Conservation (phyloP, 1,139 yeast species). For the Hansenula anomala region DNA sequence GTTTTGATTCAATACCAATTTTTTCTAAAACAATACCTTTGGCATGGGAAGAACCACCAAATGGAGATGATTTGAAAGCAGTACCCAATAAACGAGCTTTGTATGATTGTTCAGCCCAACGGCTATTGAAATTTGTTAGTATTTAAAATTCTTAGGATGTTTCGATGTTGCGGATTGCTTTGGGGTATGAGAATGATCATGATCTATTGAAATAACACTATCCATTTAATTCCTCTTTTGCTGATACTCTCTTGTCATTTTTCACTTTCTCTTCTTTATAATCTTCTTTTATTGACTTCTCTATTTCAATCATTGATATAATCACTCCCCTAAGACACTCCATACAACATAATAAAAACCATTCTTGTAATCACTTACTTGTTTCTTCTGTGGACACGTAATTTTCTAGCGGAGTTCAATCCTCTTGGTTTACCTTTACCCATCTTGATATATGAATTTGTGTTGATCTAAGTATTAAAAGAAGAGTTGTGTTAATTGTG, state of each 20-base stretch:
- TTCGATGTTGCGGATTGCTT: too few species aligned
- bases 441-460: conserved; percentile 52
- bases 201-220: too few species aligned
- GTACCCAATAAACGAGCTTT: conserved; percentile 99
- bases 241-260: neutral
- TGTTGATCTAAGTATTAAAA: conserved; percentile 15
- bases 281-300: too few species aligned
- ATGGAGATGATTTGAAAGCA: conserved; percentile 99
- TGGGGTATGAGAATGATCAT: too few species aligned
- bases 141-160: neutral
- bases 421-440: conserved; percentile 97
- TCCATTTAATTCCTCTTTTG: neutral
- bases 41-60: conserved; percentile 99
- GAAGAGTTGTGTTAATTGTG: neutral
- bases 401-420: conserved; percentile 99
- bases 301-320: too few species aligned
- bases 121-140: conserved; percentile 37
- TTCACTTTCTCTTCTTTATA: too few species aligned
- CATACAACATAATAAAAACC: neutral
- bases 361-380: conserved; percentile 41
- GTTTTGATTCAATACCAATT: conserved; percentile 99
- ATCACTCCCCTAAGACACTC: neutral
- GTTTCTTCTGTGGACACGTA: conserved; percentile 99
- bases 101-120: conserved; percentile 99
- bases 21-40: conserved; percentile 99